A percentile compares a stretch with the other conserved stretches of the same genome.
Conservation (phyloP, 2,329 filamentous ascomycete genomes). For the Aaosphaeria pasadenensis region DNA sequence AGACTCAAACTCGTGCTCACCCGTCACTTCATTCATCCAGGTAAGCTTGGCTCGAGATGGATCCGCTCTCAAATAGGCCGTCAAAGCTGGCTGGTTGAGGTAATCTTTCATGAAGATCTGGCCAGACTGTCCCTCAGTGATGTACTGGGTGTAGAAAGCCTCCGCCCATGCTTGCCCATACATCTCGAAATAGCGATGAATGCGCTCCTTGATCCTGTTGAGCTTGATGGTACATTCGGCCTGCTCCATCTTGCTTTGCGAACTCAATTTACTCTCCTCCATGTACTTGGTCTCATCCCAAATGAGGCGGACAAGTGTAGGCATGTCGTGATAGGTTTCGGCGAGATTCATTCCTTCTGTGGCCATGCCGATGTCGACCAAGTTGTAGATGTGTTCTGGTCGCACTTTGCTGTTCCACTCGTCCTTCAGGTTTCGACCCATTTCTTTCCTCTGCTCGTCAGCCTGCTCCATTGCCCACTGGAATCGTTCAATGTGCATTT, state of each 20-base stretch:
- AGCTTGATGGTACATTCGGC: slow-evolving; percentile 37
- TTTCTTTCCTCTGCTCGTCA: slow-evolving; percentile 46
- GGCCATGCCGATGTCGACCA: slow-evolving; percentile 51
- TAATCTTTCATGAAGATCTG: slow-evolving; percentile 65
- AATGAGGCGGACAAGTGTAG: slow-evolving; percentile 56
- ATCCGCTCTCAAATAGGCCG: slow-evolving; percentile 71
- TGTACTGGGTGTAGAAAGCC: slow-evolving; percentile 76
- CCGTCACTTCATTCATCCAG: slow-evolving; percentile 91
- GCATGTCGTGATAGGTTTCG: slow-evolving; percentile 62
- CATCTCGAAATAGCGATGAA: slow-evolving; percentile 56
- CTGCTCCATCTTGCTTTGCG: slow-evolving; percentile 33
- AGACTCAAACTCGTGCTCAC: slow-evolving; percentile 69
- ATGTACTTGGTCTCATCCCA: slow-evolving; percentile 45
- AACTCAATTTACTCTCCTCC: slow-evolving; percentile 26
- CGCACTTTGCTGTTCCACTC: slow-evolving; percentile 40
- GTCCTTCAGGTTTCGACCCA: slow-evolving; percentile 47
- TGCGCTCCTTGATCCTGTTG: slow-evolving; percentile 42
- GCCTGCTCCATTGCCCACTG: slow-evolving; percentile 56
- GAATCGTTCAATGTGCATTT: slow-evolving; percentile 58
- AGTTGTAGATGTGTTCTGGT: slow-evolving; percentile 39
- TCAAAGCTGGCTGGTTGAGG: slow-evolving; percentile 69
- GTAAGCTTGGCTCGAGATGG: slow-evolving; percentile 72
- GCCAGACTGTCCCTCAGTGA: slow-evolving; percentile 50
- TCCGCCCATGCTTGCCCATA: slow-evolving; percentile 68
- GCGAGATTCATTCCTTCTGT: slow-evolving; percentile 59